Evolutionary conservation across 2,329 filamentous ascomycete species (phyloP).

Genomic region (Coniochaeta sp.): DNA sequence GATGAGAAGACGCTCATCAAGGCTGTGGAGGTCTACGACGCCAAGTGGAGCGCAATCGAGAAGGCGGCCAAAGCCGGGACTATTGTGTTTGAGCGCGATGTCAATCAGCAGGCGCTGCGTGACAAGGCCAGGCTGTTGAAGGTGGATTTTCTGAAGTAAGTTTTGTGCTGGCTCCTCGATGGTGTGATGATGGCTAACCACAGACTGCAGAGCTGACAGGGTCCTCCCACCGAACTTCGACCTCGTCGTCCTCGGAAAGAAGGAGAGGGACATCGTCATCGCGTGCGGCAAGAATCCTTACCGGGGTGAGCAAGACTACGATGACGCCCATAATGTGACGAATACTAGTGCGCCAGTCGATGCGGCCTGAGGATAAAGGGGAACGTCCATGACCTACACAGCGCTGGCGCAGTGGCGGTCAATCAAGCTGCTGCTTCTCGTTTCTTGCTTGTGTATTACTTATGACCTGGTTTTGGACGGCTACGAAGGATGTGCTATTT

Average conservation of each 20-base stretch:
- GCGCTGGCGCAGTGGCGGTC: too few species aligned
- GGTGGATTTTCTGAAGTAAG: conserved; percentile 40
- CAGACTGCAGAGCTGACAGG: conserved; percentile 33
- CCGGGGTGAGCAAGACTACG: conserved; percentile 38
- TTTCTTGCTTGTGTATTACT: too few species aligned
- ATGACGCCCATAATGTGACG: conserved; percentile 27
- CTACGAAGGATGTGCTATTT: too few species aligned
- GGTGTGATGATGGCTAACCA: too few species aligned
- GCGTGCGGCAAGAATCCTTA: conserved; percentile 40
- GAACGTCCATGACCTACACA: too few species aligned
- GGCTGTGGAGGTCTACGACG: conserved; percentile 29
- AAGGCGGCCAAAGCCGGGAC: conserved; percentile 17
- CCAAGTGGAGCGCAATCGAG: conserved; percentile 32
- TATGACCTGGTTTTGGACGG: too few species aligned
- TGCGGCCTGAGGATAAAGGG: too few species aligned
- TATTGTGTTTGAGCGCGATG: conserved; percentile 32
- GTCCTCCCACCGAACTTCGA: conserved; percentile 43
- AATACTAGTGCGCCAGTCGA: too few species aligned
- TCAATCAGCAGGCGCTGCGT: conserved; percentile 48
- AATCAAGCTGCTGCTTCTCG: too few species aligned
- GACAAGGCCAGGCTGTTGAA: conserved; percentile 54
- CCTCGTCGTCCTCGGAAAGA: conserved; percentile 38
- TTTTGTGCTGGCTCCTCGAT: conserved; percentile 2
- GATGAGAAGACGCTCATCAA: conserved; percentile 35
- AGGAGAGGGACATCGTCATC: conserved; percentile 37